Conservation (phyloP, 805 yeast species). For the Pichia rugopelliculosa region DNA sequence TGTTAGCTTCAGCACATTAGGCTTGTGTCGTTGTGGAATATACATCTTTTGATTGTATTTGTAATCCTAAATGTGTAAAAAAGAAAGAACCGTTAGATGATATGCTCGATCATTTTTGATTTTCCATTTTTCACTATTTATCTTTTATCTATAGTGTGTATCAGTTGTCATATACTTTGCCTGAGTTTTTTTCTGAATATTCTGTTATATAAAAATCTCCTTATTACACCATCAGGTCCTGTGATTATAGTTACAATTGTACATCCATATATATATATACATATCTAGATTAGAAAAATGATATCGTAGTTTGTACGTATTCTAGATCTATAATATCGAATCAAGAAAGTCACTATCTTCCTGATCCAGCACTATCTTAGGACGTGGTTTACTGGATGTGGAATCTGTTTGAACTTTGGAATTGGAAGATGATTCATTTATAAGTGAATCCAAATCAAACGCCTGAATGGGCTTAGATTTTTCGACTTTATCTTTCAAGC, state of each 20-base stretch:
- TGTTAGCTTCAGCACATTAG: not conserved
- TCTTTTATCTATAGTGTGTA: too few relatives aligned
- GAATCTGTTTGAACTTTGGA: not conserved
- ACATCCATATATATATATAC: too few relatives aligned
- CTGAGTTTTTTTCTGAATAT: too few relatives aligned
- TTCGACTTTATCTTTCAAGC: not conserved
- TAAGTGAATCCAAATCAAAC: slow-evolving; percentile 9
- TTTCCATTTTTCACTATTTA: too few relatives aligned
- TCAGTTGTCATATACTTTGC: too few relatives aligned
- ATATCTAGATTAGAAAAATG: too few relatives aligned
- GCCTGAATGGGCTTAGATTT: not conserved
- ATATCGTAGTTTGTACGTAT: too few relatives aligned
- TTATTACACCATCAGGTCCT: too few relatives aligned
- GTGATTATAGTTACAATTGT: too few relatives aligned
- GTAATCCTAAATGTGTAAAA: not conserved
- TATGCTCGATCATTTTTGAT: too few relatives aligned
- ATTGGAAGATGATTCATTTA: not conserved
- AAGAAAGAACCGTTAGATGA: too few relatives aligned
- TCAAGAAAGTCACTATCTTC: slow-evolving; percentile 12
- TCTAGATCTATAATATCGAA: slow-evolving; percentile 3
- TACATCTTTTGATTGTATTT: slow-evolving; percentile 4
- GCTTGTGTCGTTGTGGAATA: slow-evolving; percentile 5
- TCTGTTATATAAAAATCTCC: too few relatives aligned
- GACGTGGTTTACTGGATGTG: not conserved
- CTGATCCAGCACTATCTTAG: not conserved